phyloP scores from a whole-genome alignment of 176 grass and related monocot genomes.

The Dendrocalamus sinicus region DNA sequence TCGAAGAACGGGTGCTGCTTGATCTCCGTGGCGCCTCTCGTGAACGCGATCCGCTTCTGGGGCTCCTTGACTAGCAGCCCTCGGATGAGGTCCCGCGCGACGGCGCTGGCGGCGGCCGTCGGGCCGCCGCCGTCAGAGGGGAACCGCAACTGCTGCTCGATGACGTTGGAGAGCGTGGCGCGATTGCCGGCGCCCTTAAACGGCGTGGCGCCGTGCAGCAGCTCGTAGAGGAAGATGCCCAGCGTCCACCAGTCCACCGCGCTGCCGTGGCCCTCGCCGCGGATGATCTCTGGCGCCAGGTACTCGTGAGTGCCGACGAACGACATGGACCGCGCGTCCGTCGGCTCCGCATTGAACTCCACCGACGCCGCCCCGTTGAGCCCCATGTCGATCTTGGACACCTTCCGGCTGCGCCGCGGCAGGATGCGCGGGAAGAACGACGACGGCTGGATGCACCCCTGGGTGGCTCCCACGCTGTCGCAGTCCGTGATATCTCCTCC shows the following conservation, averaged over 20 bases:
- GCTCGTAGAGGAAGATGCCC: conserved; percentile 77
- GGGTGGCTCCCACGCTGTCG: conserved; percentile 11
- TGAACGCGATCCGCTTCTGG: conserved; percentile 43
- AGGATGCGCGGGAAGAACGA: conserved; percentile 48
- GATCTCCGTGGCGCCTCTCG: conserved; percentile 40
- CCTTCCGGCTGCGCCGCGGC: conserved; percentile 40
- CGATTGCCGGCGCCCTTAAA: conserved; percentile 80
- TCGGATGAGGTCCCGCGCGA: conserved; percentile 38
- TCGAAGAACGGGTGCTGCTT: conserved; percentile 51
- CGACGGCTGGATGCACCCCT: conserved; percentile 35
- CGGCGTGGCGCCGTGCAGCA: conserved; percentile 66
- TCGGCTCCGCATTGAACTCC: conserved; percentile 82
- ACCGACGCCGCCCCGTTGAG: conserved; percentile 43
- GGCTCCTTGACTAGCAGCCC: conserved; percentile 46
- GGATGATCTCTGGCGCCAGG: conserved; percentile 75
- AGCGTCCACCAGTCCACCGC: conserved; percentile 87
- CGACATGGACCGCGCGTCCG: conserved; percentile 77
- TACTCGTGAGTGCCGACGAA: conserved; percentile 85
- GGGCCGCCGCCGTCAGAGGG: conserved; percentile 27
- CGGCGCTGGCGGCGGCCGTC: background rate
- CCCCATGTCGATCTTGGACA: conserved; percentile 37
- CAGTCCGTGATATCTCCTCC: background rate
- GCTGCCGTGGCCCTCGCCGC: conserved; percentile 74
- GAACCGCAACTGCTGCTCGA: conserved; percentile 74
- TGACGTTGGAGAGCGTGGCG: conserved; percentile 74